These are phyloP conservation scores for Plasmodium billcollinsi DNA, from an alignment of 169 alveolate species.

Conservation along the genomic window DNA sequence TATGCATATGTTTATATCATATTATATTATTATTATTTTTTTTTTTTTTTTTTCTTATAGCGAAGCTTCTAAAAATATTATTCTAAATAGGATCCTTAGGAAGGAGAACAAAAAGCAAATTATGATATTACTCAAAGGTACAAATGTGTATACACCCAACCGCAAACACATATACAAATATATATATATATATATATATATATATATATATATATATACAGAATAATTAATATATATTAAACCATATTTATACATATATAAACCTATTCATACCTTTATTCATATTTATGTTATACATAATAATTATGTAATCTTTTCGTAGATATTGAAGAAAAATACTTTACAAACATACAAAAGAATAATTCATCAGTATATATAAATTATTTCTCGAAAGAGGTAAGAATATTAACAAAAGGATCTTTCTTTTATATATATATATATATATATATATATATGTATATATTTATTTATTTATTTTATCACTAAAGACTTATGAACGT, in stretches of 20 bases:
- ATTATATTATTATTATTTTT: background rate
- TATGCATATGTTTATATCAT: background rate
- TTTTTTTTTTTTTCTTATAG: conserved; percentile 21
- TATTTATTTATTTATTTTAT: too few relatives aligned
- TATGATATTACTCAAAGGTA: conserved; percentile 42
- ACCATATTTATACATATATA: background rate
- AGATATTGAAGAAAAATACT: conserved; percentile 43
- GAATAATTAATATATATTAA: too few relatives aligned
- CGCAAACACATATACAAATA: background rate
- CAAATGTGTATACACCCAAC: background rate
- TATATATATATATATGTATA: background rate
- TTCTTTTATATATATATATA: background rate
- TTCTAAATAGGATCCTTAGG: conserved; percentile 60
- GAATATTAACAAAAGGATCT: background rate
- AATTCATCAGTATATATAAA: conserved; percentile 21
- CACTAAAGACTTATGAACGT: conserved; percentile 27
- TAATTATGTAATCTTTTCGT: background rate
- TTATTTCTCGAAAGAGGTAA: conserved; percentile 52
- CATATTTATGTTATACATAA: too few relatives aligned
- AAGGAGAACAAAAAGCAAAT: conserved; percentile 64
- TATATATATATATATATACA: too few relatives aligned
- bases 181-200: too few relatives aligned
- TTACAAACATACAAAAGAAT: conserved; percentile 16
- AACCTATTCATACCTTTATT: background rate
- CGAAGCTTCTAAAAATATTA: conserved; percentile 37